Base-by-base conservation (phyloP, 345 rosid species). In the Noccaea bulbosa region DNA sequence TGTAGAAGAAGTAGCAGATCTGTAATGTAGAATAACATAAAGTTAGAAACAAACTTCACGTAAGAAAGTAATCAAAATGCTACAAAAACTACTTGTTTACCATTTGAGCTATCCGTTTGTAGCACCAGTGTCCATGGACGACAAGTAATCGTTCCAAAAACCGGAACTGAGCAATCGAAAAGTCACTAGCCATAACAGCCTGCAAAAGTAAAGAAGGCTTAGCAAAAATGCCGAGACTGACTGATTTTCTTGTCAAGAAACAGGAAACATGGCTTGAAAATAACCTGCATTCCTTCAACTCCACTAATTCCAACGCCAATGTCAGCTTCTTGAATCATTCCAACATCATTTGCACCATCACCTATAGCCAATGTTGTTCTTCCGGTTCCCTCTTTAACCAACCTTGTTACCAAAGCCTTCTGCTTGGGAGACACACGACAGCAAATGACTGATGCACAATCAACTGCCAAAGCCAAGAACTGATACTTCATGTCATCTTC, bases 151-250 rank as follows among this genome's bases (percentile, higher is more conserved):
- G 88, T 83, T 93, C 97, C 81, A 93, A 77, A 74, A 87, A 93
- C 50, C 93, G 95, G 65, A 93, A 93, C 76, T 93, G 99, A 15
- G 96, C 92, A 57, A 93, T 83, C 4, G 99, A 83, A 80, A 94
- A 91, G 75, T 94, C 99, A 76, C 99, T 94, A 53, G 99, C 96
- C 99, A 94, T 94, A 64, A 94, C 99, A 71, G 99, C 99, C 99
- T 95, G 84, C 52, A 75, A 51, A 68, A 27, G 37, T 56, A 39
- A 3, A 5, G 8, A 69, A 35, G 16, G 54, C 30, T 68, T 15
- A 43, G 54, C 33, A 15, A 67, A 40, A 58, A 52, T 9, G 15
- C 15, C 14, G 30, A 30, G 11, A 62, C 45, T 16, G 48, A 35
- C 20, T 7, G 16, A 22, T 2, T 44, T 14, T 17, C 4, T 34